Evolutionary conservation across 2,329 filamentous ascomycete species (phyloP), one percentile per base, ranked within the genome.

Genomic region (Pezicula neosporulosa): DNA sequence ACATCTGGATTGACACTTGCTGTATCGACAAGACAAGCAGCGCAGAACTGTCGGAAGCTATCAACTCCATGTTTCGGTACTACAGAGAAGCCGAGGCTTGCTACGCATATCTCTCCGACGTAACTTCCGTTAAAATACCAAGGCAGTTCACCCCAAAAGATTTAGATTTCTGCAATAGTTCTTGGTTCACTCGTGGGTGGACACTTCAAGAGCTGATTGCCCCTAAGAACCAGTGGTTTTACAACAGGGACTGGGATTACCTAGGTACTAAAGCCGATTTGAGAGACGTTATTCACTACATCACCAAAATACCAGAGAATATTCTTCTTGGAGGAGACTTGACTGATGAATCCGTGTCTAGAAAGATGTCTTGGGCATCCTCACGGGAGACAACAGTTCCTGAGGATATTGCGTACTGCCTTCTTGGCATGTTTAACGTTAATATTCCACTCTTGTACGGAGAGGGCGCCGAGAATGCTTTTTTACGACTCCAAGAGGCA

Each of bases 361-460:
- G 58, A 46, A 48, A 53, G 54, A 42, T 75, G 67, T 68, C 68
- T 0, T 75, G 71, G 72, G 71, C 72, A 4, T 61, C 64, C 5
- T 46, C 55, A 9, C 63, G 72, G 0, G 30, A 60, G 4, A 73
- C 72, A 0, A 65, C 60, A 0, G 51, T 66, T 3, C 4, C 49
- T 0, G 73, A 77, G 49, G 75, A 77, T 37, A 64, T 64, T n/a
- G 72, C 72, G 0, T 77, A 77, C 38, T 74, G 66, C 9, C 59
- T 77, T 0, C 53, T 77, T 3, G 74, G 74, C 0, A 63, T 77
- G 0, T 77, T 77, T 27, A 62, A 63, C 1, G 64, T 77, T 21
- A 67, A 71, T 36, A 74, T 77, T 68, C 67, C 73, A 0, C 56
- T 75, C 4, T 47, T 76, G 0, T 77, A 77, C 44, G 72, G 73